A percentile compares a stretch with the other conserved stretches of the same genome.
These are phyloP conservation scores for Phytophthora boehmeriae DNA, from an alignment of 352 stramenopile species.

Conservation along the genomic window DNA sequence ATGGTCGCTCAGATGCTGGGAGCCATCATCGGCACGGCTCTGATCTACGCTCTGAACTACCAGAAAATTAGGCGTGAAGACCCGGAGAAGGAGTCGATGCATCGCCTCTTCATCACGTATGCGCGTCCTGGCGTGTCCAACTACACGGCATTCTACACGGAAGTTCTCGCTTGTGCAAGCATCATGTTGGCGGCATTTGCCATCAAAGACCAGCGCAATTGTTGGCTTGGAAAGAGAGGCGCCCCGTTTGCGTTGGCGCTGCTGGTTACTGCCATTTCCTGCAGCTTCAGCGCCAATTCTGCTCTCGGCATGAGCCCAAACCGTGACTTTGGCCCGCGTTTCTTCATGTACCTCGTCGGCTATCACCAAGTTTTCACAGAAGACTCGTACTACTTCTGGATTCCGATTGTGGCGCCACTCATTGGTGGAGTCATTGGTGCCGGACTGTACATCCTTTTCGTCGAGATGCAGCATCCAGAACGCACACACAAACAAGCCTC, in stretches of 20 bases:
- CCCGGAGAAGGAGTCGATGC: conserved; percentile 27
- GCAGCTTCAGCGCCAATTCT: conserved; percentile 46
- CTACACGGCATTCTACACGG: conserved; percentile 36
- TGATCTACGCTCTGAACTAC: conserved; percentile 36
- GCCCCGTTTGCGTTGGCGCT: conserved; percentile 36
- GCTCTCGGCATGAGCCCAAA: conserved; percentile 54
- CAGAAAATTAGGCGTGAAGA: conserved; percentile 32
- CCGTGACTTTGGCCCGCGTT: conserved; percentile 51
- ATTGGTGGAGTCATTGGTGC: conserved; percentile 43
- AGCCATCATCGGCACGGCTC: conserved; percentile 22
- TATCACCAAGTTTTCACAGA: conserved; percentile 54
- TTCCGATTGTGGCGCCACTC: conserved; percentile 48
- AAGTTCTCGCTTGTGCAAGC: conserved; percentile 33
- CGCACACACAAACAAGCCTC: conserved; percentile 13
- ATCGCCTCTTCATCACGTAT: conserved; percentile 36
- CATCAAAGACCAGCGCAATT: conserved; percentile 30
- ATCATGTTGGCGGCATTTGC: conserved; percentile 38
- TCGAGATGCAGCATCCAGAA: conserved; percentile 56
- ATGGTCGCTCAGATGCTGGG: conserved; percentile 41
- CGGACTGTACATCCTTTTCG: conserved; percentile 44
- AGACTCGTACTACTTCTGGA: conserved; percentile 46
- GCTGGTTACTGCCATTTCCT: conserved; percentile 44
- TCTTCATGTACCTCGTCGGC: conserved; percentile 34
- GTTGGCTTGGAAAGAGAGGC: conserved; percentile 27
- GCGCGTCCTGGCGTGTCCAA: conserved; percentile 25